Evolutionary conservation across 805 yeast species (phyloP).

Genomic region (Pichia paraexigua): DNA sequence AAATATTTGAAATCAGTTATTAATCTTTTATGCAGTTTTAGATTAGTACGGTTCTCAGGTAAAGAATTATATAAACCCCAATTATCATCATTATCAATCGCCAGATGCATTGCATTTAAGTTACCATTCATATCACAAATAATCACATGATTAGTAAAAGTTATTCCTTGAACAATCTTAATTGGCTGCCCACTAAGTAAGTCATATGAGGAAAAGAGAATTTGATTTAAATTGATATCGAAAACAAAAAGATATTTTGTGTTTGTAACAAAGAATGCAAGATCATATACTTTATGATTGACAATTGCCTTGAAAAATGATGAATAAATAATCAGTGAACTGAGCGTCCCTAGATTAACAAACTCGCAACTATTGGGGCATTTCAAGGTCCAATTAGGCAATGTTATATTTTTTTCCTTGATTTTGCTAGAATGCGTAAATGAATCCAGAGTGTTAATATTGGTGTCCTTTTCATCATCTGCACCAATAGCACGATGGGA

Average conservation of each 20-base stretch:
- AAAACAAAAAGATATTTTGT: constrained; percentile 21
- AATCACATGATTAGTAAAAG: constrained; percentile 16
- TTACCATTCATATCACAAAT: constrained; percentile 30
- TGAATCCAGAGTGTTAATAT: constrained; percentile 7
- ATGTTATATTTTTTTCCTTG: constrained; percentile 10
- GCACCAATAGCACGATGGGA: background rate
- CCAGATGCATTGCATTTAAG: background rate
- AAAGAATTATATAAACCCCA: background rate
- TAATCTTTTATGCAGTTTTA: constrained; percentile 26
- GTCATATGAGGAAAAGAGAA: constrained; percentile 7
- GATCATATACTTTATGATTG: background rate
- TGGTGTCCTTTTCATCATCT: background rate
- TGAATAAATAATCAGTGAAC: constrained; percentile 22
- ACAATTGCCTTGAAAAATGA: constrained; percentile 11
- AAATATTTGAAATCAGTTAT: constrained; percentile 17
- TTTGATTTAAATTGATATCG: constrained; percentile 17
- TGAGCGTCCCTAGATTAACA: constrained; percentile 13
- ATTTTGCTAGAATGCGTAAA: constrained; percentile 21
- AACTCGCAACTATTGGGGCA: constrained; percentile 11
- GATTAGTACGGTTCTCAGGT: background rate
- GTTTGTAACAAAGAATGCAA: constrained; percentile 23
- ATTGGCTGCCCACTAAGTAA: constrained; percentile 16
- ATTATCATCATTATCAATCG: background rate
- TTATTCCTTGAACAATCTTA: constrained; percentile 18
- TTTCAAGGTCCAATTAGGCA: constrained; percentile 23